A percentile compares a stretch with the other conserved stretches of the same genome.
Evolutionary conservation across 345 rosid genomes (phyloP).

Genomic region (Heritiera fomes): DNA sequence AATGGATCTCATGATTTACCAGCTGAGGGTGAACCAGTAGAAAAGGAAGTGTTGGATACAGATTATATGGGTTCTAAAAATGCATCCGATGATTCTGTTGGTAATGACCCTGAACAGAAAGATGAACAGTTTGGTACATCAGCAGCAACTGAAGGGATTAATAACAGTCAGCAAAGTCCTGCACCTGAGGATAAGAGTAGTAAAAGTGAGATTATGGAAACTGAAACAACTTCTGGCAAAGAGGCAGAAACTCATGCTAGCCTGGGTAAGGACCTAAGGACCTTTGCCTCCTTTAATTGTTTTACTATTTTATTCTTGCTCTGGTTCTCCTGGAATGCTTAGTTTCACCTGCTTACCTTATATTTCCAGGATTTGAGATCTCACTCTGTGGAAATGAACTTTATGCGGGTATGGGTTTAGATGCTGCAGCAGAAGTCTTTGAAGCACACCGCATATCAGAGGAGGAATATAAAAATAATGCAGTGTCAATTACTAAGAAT

Average conservation of each 20-base stretch:
- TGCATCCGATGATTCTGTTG: constrained; percentile 30
- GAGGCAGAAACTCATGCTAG: constrained; percentile 29
- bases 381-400: constrained; percentile 85
- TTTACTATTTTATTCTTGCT: constrained; percentile 2
- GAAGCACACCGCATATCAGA: constrained; percentile 56
- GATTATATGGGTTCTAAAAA: constrained; percentile 29
- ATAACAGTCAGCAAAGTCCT: constrained; percentile 22
- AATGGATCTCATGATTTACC: constrained; percentile 16
- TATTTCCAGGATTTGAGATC: constrained; percentile 69
- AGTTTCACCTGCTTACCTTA: constrained; percentile 19
- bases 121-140: constrained; percentile 41
- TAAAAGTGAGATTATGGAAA: constrained; percentile 37
- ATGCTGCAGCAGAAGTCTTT: constrained; percentile 77
- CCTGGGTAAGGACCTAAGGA: constrained; percentile 46
- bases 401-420: constrained; percentile 65
- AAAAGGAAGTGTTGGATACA: constrained; percentile 10
- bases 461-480: constrained; percentile 62
- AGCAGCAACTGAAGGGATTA: constrained; percentile 33
- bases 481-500: constrained; percentile 56
- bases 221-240: constrained; percentile 33
- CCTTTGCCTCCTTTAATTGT: constrained; percentile 7
- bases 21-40: constrained; percentile 22
- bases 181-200: constrained; percentile 30
- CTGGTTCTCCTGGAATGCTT: constrained; percentile 21
- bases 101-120: constrained; percentile 28